Base-by-base conservation (phyloP, 169 alveolate species). In the Plasmodium berghei region DNA sequence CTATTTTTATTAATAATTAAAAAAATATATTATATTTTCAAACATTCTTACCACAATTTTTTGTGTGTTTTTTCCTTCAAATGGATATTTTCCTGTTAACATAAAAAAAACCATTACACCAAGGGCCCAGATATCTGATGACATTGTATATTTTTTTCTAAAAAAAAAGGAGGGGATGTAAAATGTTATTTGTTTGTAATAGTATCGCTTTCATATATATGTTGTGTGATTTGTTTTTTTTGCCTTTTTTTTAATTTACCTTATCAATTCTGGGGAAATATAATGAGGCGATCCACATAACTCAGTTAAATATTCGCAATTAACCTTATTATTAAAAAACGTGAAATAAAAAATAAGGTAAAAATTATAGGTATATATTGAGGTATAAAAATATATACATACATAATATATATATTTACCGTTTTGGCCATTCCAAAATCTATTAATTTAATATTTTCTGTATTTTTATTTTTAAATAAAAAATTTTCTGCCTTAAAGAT, bases 261-360 rank as follows among this genome's bases (percentile, higher is more conserved):
- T 87, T 67, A 92, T 87, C 46, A 93, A 87, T 71, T 93, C 95
- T 55, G 95, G 95, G 34, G 95, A 88, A 28, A 93, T 73, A 73
- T 93, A 93, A 70, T 93, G 95, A 16, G 95, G 95, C 5, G 93
- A 87, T 12, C 95, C 95, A 67, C 95, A 93, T 63, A 93, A 74
- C 46, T 93, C 94, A 20, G 93, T 85, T 8, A 93, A 88, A 63
- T 90, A 91, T 22, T 75, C 86, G 28, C 85, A 62, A 64, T 63
- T 56, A 67, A 59, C 67, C 94, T 89, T 72, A 72, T 59, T 10
- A 58, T 72, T 46, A 63, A 63, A 86, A 86, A 62, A 66, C 61
- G 71, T 89, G 61, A 52, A 52, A 8, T 52, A 0, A 16, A 16
- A 52, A 52, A 52, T 16, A 0, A 12, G 6, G 5, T 16, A 52